Percentiles rank a stretch among this genome's conserved stretches.
Conservation (phyloP, 2,329 filamentous ascomycete species). For the Neofusicoccum parvum region DNA sequence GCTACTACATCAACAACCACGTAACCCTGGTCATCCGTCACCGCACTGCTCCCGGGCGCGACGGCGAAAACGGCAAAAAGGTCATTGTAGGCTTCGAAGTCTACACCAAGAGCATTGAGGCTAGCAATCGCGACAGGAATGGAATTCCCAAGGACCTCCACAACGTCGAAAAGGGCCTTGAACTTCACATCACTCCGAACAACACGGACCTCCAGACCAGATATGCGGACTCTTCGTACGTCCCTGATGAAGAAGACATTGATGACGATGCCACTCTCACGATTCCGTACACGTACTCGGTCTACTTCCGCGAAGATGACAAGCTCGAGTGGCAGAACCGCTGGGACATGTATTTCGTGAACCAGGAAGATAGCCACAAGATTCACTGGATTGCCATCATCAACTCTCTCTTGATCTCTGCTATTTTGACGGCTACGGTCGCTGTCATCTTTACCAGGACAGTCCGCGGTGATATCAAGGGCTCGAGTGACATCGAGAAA, state of each 20-base stretch:
- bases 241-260: conserved; percentile 53
- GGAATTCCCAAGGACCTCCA: conserved; percentile 72
- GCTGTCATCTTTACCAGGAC: conserved; percentile 80
- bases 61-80: conserved; percentile 71
- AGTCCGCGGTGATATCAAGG: conserved; percentile 76
- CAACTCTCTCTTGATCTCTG: conserved; percentile 83
- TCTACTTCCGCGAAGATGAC: conserved; percentile 84
- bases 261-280: conserved; percentile 68
- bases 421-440: conserved; percentile 75
- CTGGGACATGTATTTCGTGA: conserved; percentile 89
- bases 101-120: conserved; percentile 80
- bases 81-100: conserved; percentile 88
- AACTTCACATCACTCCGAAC: conserved; percentile 69
- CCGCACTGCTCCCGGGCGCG: conserved; percentile 68
- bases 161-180: conserved; percentile 64
- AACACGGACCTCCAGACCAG: conserved; percentile 55
- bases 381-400: conserved; percentile 89
- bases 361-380: conserved; percentile 77
- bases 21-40: conserved; percentile 82
- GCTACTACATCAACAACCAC: conserved; percentile 84
- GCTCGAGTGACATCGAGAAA: conserved; percentile 66
- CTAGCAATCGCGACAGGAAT: conserved; percentile 59
- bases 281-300: conserved; percentile 85
- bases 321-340: conserved; percentile 79
- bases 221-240: conserved; percentile 61